These are phyloP conservation scores for Polygonum aviculare DNA, from an alignment of 148 eudicot genomes.

Conservation along the genomic window DNA sequence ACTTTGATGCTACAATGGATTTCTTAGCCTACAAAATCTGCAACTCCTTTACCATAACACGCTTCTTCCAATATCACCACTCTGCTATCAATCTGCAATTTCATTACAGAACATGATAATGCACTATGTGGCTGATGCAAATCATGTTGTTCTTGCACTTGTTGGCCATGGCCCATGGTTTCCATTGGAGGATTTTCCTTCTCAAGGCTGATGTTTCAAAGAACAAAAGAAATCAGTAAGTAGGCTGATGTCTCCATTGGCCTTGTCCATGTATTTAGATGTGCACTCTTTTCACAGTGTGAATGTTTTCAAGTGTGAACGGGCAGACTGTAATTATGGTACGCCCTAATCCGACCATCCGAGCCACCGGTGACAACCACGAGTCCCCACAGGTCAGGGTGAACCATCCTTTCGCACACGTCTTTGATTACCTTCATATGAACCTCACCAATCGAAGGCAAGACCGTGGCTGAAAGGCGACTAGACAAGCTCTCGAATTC, in stretches of 20 bases:
- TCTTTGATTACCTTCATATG: background rate
- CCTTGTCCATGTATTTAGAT: background rate
- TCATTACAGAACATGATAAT: too few species aligned
- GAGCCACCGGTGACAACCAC: constrained; percentile 6
- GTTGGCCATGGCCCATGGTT: background rate
- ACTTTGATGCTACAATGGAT: background rate
- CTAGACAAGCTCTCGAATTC: background rate
- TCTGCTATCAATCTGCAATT: background rate
- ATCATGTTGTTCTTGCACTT: background rate
- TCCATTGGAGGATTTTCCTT: background rate
- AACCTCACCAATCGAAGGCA: constrained; percentile 2
- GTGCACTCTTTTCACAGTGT: too few species aligned
- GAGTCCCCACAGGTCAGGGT: constrained; percentile 6
- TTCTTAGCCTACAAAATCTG: background rate
- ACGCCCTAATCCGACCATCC: background rate
- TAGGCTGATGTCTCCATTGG: background rate
- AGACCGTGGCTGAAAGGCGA: background rate
- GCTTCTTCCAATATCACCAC: too few species aligned
- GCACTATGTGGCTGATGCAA: too few species aligned
- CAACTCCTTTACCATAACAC: background rate
- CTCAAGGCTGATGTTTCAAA: background rate
- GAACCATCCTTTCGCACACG: background rate
- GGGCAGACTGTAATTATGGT: background rate
- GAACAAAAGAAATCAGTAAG: too few species aligned
- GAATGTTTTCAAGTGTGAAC: background rate